A percentile compares a stretch with the other conserved stretches of the same genome.
Conservation (phyloP, 805 yeast species). For the Pichia kluyveri region DNA sequence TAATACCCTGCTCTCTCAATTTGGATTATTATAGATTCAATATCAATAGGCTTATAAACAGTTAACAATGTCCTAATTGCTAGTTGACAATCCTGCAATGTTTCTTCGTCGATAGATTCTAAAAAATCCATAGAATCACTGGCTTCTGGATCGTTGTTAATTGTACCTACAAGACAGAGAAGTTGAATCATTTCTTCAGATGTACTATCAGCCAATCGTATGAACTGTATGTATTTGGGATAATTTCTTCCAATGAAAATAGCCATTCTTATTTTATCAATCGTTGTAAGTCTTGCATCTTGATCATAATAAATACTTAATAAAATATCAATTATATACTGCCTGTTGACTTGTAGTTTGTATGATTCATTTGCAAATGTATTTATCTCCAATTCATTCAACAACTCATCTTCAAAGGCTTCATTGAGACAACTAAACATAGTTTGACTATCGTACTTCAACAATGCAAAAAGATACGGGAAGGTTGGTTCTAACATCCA, state of each 20-base stretch:
- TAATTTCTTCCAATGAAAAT: constrained; percentile 73
- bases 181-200: constrained; percentile 38
- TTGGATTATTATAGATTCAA: constrained; percentile 37
- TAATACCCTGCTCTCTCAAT: constrained; percentile 48
- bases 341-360: constrained; percentile 47
- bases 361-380: constrained; percentile 15
- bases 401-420: constrained; percentile 68
- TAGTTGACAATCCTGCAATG: constrained; percentile 48
- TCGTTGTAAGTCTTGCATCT: constrained; percentile 21
- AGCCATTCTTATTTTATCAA: constrained; percentile 34
- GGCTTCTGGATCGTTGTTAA: not conserved
- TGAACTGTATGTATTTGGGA: constrained; percentile 79
- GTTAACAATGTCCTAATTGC: constrained; percentile 69
- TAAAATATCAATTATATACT: constrained; percentile 66
- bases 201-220: constrained; percentile 56
- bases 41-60: constrained; percentile 49
- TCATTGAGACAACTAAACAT: constrained; percentile 67
- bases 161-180: constrained; percentile 30
- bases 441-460: constrained; percentile 48
- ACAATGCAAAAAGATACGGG: constrained; percentile 56
- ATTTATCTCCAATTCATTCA: constrained; percentile 51
- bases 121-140: not conserved
- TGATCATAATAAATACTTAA: constrained; percentile 44
- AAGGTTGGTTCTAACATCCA: constrained; percentile 41
- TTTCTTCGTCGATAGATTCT: constrained; percentile 13